Percentiles rank a stretch among this genome's conserved stretches.
These are phyloP conservation scores for Venturia carpophila DNA, from an alignment of 2,329 filamentous ascomycete genomes.

Conservation along the genomic window DNA sequence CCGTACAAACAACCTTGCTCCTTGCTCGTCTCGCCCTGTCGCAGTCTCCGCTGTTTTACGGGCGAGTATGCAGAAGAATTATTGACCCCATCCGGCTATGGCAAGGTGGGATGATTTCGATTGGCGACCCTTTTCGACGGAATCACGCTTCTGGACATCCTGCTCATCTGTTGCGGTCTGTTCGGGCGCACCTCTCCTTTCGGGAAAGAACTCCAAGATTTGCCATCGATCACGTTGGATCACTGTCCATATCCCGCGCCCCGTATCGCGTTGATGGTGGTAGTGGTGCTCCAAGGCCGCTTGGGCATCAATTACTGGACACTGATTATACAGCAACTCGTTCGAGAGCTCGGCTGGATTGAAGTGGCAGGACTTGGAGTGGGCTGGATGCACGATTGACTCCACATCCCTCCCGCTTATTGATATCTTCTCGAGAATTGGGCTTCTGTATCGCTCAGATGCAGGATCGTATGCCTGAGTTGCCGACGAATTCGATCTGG, in stretches of 20 bases:
- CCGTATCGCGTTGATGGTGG: too few relatives aligned
- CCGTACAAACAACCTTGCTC: neutral
- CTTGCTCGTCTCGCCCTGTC: neutral
- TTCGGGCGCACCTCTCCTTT: too few relatives aligned
- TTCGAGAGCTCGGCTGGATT: neutral
- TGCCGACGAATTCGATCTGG: too few relatives aligned
- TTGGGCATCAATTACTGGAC: neutral
- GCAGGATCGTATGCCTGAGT: neutral
- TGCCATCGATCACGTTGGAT: too few relatives aligned
- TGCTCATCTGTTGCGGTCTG: too few relatives aligned
- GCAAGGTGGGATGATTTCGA: neutral
- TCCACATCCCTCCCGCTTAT: neutral
- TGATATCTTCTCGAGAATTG: neutral
- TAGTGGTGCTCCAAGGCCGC: neutral
- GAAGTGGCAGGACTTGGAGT: neutral
- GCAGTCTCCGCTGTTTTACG: neutral
- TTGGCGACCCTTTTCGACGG: too few relatives aligned
- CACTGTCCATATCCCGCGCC: too few relatives aligned
- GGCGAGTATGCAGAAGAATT: neutral
- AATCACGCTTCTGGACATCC: too few relatives aligned
- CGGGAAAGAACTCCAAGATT: too few relatives aligned
- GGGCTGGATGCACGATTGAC: neutral
- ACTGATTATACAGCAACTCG: neutral
- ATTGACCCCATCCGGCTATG: neutral
- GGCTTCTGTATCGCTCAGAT: neutral